These are phyloP conservation scores for Clathrus columnatus DNA, from an alignment of 768 basidiomycete species.

Conservation along the genomic window DNA sequence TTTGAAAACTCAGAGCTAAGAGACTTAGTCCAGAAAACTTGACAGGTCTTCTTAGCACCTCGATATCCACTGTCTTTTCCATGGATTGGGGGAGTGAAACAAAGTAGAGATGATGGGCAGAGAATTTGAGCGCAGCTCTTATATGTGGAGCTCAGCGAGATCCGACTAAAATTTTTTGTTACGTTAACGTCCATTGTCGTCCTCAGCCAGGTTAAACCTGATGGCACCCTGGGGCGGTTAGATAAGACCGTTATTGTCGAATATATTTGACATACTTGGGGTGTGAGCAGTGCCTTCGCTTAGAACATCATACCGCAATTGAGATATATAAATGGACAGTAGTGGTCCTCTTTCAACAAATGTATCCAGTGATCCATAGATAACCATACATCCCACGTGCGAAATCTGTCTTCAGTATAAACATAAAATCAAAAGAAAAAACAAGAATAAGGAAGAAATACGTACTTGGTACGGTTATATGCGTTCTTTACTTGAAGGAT, in stretches of 20 bases:
- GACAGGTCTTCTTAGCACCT: neutral
- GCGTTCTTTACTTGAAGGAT: neutral
- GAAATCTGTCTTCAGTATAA: no score
- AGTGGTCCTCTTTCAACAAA: neutral
- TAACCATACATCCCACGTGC: neutral
- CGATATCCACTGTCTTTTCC: neutral
- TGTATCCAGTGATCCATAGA: neutral
- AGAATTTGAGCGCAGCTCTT: neutral
- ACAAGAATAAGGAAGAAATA: no score
- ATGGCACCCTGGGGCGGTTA: neutral
- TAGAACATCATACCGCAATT: neutral
- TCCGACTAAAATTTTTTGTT: neutral
- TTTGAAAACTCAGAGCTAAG: conserved; percentile 24
- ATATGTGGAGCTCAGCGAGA: neutral
- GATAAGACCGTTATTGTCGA: no score
- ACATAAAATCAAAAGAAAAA: no score
- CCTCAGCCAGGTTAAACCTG: neutral
- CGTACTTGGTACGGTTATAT: no score
- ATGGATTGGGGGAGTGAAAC: neutral
- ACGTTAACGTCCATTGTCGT: no score
- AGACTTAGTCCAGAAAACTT: conserved; percentile 15
- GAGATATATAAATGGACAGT: neutral
- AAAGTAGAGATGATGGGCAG: neutral
- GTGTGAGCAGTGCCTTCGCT: neutral
- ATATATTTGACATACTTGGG: no score